Conservation (phyloP, 2,329 filamentous ascomycete genomes). For the Lachnellula subtilissima region DNA sequence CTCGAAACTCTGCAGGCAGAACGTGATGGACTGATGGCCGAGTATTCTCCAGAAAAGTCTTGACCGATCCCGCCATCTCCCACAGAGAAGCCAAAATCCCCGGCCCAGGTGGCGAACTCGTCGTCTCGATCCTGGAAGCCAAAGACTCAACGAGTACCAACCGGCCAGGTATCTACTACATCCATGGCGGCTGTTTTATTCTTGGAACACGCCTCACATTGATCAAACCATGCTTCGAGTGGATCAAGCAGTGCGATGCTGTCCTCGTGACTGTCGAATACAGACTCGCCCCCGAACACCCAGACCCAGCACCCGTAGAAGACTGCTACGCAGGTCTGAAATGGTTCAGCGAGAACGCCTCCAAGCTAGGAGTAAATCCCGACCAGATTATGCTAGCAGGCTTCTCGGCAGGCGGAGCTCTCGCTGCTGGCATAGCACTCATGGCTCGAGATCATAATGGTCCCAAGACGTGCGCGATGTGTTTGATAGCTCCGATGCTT, state of each 20-base stretch:
- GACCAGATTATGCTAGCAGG: constrained; percentile 45
- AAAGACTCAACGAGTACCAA: background rate
- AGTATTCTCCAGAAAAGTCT: no score
- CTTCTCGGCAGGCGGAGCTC: constrained; percentile 48
- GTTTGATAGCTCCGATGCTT: constrained; percentile 28
- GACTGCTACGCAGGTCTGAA: constrained; percentile 32
- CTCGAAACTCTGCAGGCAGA: no score
- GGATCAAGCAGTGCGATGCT: background rate
- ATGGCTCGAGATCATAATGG: constrained; percentile 31
- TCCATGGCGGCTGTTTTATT: background rate
- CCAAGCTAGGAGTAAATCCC: constrained; percentile 33
- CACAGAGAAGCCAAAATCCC: background rate
- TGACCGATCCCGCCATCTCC: background rate
- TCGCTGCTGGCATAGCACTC: constrained; percentile 45
- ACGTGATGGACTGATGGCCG: no score
- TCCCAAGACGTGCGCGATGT: constrained; percentile 23
- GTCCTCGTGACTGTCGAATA: constrained; percentile 44
- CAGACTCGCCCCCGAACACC: constrained; percentile 49
- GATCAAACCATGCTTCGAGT: background rate
- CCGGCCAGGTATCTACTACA: background rate
- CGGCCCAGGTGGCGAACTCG: background rate
- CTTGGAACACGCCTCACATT: background rate
- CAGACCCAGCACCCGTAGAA: constrained; percentile 49
- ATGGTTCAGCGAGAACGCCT: constrained; percentile 19
- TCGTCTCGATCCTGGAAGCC: background rate